A percentile compares a stretch with the other conserved stretches of the same genome.
phyloP scores from a whole-genome alignment of 2,329 filamentous ascomycete genomes.

The Fusarium sp. region DNA sequence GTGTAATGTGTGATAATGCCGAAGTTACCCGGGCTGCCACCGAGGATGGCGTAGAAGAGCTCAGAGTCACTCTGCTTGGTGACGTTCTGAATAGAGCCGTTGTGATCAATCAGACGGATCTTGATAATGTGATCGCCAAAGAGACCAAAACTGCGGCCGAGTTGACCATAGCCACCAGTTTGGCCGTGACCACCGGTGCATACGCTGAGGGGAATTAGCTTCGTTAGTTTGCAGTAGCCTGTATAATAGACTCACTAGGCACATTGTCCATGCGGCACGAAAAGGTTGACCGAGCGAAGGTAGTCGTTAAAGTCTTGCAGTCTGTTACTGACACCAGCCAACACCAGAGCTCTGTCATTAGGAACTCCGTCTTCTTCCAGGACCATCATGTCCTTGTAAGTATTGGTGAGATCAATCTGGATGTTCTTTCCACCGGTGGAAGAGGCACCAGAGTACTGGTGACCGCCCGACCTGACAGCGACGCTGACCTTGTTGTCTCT shows the following conservation, averaged over 20 bases:
- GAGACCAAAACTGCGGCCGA: slow-evolving; percentile 61
- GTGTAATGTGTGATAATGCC: slow-evolving; percentile 65
- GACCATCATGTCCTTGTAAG: slow-evolving; percentile 45
- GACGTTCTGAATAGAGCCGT: slow-evolving; percentile 57
- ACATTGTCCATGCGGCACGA: slow-evolving; percentile 59
- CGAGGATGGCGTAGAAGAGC: slow-evolving; percentile 67
- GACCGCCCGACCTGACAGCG: slow-evolving; percentile 58
- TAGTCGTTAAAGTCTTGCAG: slow-evolving; percentile 56
- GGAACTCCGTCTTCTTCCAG: slow-evolving; percentile 29
- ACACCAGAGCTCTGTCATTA: slow-evolving; percentile 49
- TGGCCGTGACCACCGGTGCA: slow-evolving; percentile 59
- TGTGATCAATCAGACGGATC: slow-evolving; percentile 58
- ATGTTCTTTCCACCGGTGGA: slow-evolving; percentile 57
- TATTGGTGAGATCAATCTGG: slow-evolving; percentile 55
- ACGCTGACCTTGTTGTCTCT: slow-evolving; percentile 52
- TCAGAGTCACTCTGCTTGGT: slow-evolving; percentile 61
- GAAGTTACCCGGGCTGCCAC: slow-evolving; percentile 67
- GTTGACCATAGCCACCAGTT: slow-evolving; percentile 59
- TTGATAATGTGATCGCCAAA: slow-evolving; percentile 63
- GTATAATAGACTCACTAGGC: slow-evolving; percentile 35
- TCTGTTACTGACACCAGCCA: slow-evolving; percentile 53
- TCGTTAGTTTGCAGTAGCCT: too few relatives aligned
- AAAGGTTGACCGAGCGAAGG: slow-evolving; percentile 52
- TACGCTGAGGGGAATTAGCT: slow-evolving; percentile 38
- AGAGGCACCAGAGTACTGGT: slow-evolving; percentile 61